phyloP scores from a whole-genome alignment of 1,284 basidiomycete species.

The Rhodotorula sp. region DNA sequence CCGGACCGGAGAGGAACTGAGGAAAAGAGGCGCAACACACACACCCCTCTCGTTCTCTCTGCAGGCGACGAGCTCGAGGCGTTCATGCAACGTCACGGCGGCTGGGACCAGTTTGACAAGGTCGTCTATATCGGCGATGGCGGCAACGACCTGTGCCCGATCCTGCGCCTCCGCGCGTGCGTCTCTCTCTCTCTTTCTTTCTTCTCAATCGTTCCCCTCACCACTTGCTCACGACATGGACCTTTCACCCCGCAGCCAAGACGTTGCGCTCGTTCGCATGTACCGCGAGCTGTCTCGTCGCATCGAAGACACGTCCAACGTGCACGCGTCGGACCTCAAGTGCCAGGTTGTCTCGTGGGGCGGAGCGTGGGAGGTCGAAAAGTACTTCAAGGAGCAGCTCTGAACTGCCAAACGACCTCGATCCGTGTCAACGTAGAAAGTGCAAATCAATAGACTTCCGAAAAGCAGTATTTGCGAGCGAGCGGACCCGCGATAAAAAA shows the following conservation, averaged over 20 bases:
- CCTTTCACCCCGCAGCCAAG: conserved; percentile 57
- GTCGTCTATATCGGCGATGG: conserved; percentile 93
- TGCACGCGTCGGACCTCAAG: conserved; percentile 58
- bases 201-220: not conserved
- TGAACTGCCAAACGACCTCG: not conserved
- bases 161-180: conserved; percentile 72
- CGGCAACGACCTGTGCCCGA: conserved; percentile 91
- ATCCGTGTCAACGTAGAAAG: not conserved
- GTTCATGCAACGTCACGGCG: conserved; percentile 69
- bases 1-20: not conserved
- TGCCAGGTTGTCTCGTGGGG: conserved; percentile 77
- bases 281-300: conserved; percentile 71
- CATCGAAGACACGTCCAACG: conserved; percentile 67
- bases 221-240: too few species aligned
- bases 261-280: conserved; percentile 71
- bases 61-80: conserved; percentile 81
- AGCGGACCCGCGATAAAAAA: too few species aligned
- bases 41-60: not conserved
- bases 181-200: conserved; percentile 34
- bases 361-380: conserved; percentile 91
- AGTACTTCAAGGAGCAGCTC: conserved; percentile 57
- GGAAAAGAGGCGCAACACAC: not conserved
- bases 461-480: not conserved
- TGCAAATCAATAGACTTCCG: not conserved
- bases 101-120: conserved; percentile 64